These are phyloP conservation scores for Candida ulmi DNA, from an alignment of 805 yeast genomes.

Conservation along the genomic window DNA sequence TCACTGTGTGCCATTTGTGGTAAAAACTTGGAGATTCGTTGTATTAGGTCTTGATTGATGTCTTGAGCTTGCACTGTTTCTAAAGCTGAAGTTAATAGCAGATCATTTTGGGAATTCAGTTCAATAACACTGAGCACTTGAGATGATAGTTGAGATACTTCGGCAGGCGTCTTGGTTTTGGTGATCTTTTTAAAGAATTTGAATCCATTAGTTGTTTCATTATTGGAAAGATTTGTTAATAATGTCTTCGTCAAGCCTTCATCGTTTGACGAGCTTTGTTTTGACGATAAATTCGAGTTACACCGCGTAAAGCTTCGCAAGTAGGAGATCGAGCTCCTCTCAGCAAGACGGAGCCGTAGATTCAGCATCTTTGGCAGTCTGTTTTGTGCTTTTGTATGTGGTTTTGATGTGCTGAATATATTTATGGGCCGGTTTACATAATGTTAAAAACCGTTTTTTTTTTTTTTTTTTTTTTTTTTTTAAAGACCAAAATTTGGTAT, in stretches of 20 bases:
- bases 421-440: too few relatives aligned
- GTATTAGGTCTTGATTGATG: not conserved
- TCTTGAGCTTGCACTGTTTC: not conserved
- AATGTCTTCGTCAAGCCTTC: not conserved
- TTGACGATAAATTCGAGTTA: not conserved
- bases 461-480: not conserved
- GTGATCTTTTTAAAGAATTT: not conserved
- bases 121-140: not conserved
- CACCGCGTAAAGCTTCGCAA: not conserved
- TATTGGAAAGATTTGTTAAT: not conserved
- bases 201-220: not conserved
- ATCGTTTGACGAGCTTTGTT: not conserved
- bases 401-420: too few relatives aligned
- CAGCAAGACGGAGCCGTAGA: too few relatives aligned
- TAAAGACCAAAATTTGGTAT: too few relatives aligned
- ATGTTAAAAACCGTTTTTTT: not conserved
- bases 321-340: too few relatives aligned
- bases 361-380: too few relatives aligned
- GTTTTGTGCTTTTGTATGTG: too few relatives aligned
- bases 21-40: not conserved
- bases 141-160: not conserved
- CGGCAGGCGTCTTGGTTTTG: too few relatives aligned
- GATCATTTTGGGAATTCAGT: conserved; percentile 1
- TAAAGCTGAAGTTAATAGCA: not conserved
- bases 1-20: not conserved